Evolutionary conservation across 2,329 filamentous ascomycete genomes (phyloP).

Genomic region (Didymella sp.): DNA sequence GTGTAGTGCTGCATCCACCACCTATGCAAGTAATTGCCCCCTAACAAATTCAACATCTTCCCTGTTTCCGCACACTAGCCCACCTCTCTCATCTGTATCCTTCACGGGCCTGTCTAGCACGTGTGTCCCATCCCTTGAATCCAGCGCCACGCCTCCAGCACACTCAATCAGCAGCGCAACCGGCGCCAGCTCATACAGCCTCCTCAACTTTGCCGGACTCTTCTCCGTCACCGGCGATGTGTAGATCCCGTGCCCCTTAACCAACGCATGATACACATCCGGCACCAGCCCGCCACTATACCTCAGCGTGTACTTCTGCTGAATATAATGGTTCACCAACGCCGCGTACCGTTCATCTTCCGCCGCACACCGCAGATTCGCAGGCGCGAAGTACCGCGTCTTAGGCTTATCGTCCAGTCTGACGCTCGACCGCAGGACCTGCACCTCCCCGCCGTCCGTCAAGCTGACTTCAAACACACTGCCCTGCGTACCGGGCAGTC

Average conservation of each 20-base stretch:
- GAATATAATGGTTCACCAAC: conserved; percentile 60
- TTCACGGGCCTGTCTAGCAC: conserved; percentile 31
- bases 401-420: conserved; percentile 51
- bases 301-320: conserved; percentile 64
- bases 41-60: conserved; percentile 39
- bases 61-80: conserved; percentile 41
- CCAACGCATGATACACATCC: conserved; percentile 65
- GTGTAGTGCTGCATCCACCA: neutral
- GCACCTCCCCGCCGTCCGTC: conserved; percentile 41
- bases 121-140: conserved; percentile 49
- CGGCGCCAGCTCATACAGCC: conserved; percentile 66
- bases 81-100: conserved; percentile 44
- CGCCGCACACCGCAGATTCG: conserved; percentile 65
- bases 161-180: conserved; percentile 68
- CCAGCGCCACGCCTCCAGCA: conserved; percentile 63
- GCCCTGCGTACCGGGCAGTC: conserved; percentile 51
- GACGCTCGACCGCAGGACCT: conserved; percentile 55
- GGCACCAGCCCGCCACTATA: conserved; percentile 69
- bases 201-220: conserved; percentile 64
- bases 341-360: conserved; percentile 59
- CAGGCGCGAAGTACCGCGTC: conserved; percentile 67
- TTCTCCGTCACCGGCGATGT: conserved; percentile 62
- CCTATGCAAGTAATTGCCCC: conserved; percentile 3
- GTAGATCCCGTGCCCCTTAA: conserved; percentile 69
- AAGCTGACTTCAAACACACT: conserved; percentile 63